phyloP scores from a whole-genome alignment of 202 grass and related monocot species.

The Zizania palustris region DNA sequence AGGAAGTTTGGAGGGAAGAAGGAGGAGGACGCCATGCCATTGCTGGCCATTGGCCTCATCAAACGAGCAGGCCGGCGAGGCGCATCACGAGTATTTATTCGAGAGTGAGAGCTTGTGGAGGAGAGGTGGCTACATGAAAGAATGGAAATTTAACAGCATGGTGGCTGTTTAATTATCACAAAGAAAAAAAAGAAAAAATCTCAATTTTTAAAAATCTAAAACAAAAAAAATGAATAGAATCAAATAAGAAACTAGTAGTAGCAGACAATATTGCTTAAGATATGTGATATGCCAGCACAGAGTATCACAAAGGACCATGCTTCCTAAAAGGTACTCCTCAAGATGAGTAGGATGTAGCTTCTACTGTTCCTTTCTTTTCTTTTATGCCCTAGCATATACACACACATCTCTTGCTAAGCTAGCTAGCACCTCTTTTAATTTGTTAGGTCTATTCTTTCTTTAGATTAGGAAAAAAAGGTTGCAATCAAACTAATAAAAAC shows the following conservation, averaged over 20 bases:
- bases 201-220: not conserved
- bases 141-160: conserved; percentile 67
- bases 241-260: conserved; percentile 12
- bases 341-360: conserved; percentile 41
- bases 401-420: conserved; percentile 13
- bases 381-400: conserved; percentile 29
- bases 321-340: conserved; percentile 42
- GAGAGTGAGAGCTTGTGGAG: conserved; percentile 26
- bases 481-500: not conserved
- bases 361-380: conserved; percentile 25
- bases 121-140: conserved; percentile 29
- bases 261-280: not conserved
- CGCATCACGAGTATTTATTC: conserved; percentile 53
- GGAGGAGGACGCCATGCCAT: conserved; percentile 78
- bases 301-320: conserved; percentile 38
- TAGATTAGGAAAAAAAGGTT: not conserved
- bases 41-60: conserved; percentile 82
- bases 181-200: conserved; percentile 16
- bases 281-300: conserved; percentile 30
- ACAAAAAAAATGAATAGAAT: conserved; percentile 1
- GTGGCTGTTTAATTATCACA: conserved; percentile 25
- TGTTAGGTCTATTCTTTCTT: not conserved
- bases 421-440: not conserved
- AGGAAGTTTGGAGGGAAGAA: conserved; percentile 92
- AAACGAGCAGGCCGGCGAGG: conserved; percentile 35